Evolutionary conservation across 106 monocot genomes (phyloP), one percentile per base, ranked within the genome.

Genomic region (Triglochin maritima): DNA sequence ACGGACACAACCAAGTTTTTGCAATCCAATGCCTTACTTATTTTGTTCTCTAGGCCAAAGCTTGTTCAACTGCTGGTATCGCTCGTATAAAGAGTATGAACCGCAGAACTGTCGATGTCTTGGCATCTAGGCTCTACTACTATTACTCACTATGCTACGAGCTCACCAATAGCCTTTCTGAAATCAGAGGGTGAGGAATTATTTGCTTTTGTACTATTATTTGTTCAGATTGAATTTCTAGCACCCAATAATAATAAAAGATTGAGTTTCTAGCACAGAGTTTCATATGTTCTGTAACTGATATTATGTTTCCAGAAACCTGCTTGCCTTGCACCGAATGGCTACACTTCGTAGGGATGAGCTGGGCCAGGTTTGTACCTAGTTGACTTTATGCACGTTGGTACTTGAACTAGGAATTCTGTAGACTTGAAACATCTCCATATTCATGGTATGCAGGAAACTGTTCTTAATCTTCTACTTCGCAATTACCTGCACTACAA

Each of bases 401-500:
- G 29, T 29, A 29, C 29, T 29, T 29, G 29, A 29, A 29, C 29
- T 29, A 29, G 29, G 29, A 29, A 29, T 29, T 29, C 1, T 29
- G 29, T 29, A 29, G 29, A 29, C 29, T 29, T 29, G 29, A 29
- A 29, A 29, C 29, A 29, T 29, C 29, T 29, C 29, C 4, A 9
- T 57, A 29, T 65, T 58, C 48, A 52, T 57, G 50, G 9, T 13
- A 43, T 75, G 74, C 84, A 99, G 98, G 98, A 99, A 74, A 99
- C 98, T 12, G 89, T 99, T 69, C 83, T 99, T 8, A 99, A 99
- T 69, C 80, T 99, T 59, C 79, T 99, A 47, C 98, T 99, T 61
- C 86, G 92, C 72, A 99, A 99, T 75, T 99, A 99, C 62, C 98
- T 99, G n/a, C 98, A 99, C 57, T 92, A 99, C 75, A 99, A 99